These are phyloP conservation scores for Podospora australis DNA, from an alignment of 495 filamentous ascomycete species.

Conservation along the genomic window DNA sequence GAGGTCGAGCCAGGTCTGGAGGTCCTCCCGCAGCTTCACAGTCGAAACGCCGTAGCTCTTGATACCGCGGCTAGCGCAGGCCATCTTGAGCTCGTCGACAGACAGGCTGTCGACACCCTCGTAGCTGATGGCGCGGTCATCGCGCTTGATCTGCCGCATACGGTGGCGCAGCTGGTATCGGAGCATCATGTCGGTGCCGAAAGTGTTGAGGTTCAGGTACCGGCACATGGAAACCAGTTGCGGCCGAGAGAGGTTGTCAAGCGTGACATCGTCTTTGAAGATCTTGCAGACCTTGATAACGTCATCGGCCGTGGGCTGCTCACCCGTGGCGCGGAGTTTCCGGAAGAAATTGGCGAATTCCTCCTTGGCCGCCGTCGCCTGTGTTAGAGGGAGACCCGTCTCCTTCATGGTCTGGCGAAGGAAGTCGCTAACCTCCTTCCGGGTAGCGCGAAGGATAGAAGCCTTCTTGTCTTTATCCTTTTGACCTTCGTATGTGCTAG, in stretches of 20 bases:
- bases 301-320: conserved; percentile 78
- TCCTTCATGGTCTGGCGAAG: conserved; percentile 85
- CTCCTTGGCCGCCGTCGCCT: conserved; percentile 80
- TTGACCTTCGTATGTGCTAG: conserved; percentile 93
- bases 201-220: conserved; percentile 96
- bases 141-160: conserved; percentile 98
- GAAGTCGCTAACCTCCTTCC: conserved; percentile 91
- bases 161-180: conserved; percentile 96
- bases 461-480: conserved; percentile 85
- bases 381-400: conserved; percentile 81
- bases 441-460: conserved; percentile 70
- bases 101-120: conserved; percentile 92
- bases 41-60: conserved; percentile 88
- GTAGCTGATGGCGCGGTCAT: conserved; percentile 90
- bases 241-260: conserved; percentile 93
- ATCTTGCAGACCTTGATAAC: conserved; percentile 99
- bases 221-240: conserved; percentile 96
- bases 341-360: conserved; percentile 98
- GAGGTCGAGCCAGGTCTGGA: conserved; percentile 92
- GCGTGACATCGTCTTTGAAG: conserved; percentile 95
- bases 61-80: conserved; percentile 83
- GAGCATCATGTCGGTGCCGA: conserved; percentile 93
- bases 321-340: conserved; percentile 88
- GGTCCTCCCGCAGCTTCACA: conserved; percentile 78
- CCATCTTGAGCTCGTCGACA: conserved; percentile 87